Evolutionary conservation across 306 rosid species (phyloP), one percentile per base, ranked within the genome.

Genomic region (Lathyrus aphaca): DNA sequence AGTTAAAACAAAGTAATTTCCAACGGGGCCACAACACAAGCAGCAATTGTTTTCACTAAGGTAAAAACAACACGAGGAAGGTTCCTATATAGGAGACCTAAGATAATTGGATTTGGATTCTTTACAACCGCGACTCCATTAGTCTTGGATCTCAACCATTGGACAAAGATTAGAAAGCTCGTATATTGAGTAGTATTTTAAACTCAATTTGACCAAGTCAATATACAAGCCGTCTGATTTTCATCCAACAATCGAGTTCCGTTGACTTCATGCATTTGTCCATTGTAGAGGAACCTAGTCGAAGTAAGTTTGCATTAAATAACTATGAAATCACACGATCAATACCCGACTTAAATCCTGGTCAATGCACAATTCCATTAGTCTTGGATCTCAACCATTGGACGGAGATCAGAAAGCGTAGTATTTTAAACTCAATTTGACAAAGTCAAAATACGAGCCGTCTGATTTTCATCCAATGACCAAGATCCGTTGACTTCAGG

Each of bases 1-100:
- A 79, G 55, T 19, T 17, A 80, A 66, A 68, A 59, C 58, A 56
- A 23, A 11, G 53, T 17, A 23, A 74, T 27, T 65, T 9, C 27
- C 1, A 25, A 13, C 0, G 18, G 50, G 23, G 57, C 64, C 38
- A 19, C 68, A 53, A 19, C 48, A 51, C 64, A 62, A 59, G 44
- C 37, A 50, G 35, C 59, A 66, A 40, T 43, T 19, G 18, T 60
- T 44, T 45, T 55, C 66, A 64, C 69, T 17, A 59, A 27, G 19
- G 63, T 57, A 45, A 19, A 14, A 37, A 5, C 39, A 18, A 2
- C 37, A 64, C 3, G 18, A 55, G 18, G 44, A 45, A 55, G 62
- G 61, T 55, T 55, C 61, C 35, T 1, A 23, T 54, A 25, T 2
- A 23, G 32, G 25, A 17, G 15, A 60, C 14, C 66, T 38, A 40